Percentiles rank a stretch among this genome's conserved stretches.
Conservation (phyloP, 768 basidiomycete genomes). For the Crepidotus variabilis region DNA sequence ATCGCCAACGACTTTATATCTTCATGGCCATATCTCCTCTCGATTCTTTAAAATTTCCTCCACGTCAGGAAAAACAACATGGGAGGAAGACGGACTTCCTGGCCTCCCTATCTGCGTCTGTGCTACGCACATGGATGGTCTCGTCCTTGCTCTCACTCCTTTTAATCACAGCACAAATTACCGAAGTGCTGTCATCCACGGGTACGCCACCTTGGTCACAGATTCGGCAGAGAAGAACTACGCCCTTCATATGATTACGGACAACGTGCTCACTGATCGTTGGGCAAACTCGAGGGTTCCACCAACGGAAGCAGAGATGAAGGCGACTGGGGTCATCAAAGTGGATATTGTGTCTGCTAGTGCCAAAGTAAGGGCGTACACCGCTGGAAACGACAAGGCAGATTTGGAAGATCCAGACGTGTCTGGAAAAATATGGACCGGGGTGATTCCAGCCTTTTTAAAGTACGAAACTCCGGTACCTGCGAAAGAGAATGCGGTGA, state of each 20-base stretch:
- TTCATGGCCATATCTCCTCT: constrained; percentile 21
- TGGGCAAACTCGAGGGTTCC: constrained; percentile 25
- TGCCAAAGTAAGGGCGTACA: constrained; percentile 20
- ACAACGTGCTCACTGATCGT: constrained; percentile 17
- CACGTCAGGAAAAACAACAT: constrained; percentile 1
- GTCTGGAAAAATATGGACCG: constrained; percentile 20
- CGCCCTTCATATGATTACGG: constrained; percentile 20
- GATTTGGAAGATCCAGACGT: constrained; percentile 18
- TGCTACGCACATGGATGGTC: constrained; percentile 22
- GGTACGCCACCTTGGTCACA: constrained; percentile 16
- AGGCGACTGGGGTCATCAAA: constrained; percentile 19
- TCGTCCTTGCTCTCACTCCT: constrained; percentile 24
- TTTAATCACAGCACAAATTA: constrained; percentile 27
- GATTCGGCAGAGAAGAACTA: constrained; percentile 21
- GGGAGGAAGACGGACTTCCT: constrained; percentile 9
- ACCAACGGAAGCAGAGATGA: constrained; percentile 20
- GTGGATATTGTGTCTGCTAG: constrained; percentile 26
- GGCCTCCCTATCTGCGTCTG: constrained; percentile 23
- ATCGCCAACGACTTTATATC: constrained; percentile 15
- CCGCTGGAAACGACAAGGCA: constrained; percentile 17
- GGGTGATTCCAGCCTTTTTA: constrained; percentile 16
- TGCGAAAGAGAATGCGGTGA: constrained; percentile 14
- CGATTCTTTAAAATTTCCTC: constrained; percentile 18
- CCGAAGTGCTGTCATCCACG: constrained; percentile 23
- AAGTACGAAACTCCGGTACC: constrained; percentile 17